Conservation (phyloP, 495 filamentous ascomycete genomes). For the Annulohypoxylon maeteangense region DNA sequence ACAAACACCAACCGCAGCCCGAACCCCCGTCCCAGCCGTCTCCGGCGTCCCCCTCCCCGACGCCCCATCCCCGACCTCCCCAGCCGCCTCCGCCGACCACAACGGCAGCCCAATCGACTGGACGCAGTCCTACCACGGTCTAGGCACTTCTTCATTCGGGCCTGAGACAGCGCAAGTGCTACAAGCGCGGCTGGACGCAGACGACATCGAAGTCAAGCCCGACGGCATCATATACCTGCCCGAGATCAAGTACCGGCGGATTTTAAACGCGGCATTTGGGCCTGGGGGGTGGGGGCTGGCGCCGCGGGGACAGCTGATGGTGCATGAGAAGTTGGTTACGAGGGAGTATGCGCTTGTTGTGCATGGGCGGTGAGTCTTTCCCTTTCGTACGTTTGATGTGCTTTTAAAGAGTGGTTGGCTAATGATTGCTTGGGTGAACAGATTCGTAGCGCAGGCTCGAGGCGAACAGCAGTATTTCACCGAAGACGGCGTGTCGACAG, state of each 20-base stretch:
- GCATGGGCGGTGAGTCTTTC: slow-evolving; percentile 79
- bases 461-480: slow-evolving; percentile 97
- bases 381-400: no score
- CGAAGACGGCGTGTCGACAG: slow-evolving; percentile 92
- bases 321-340: slow-evolving; percentile 88
- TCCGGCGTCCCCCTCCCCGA: slow-evolving; percentile 38
- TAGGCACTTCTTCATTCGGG: slow-evolving; percentile 78
- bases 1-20: background rate
- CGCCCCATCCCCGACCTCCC: slow-evolving; percentile 35
- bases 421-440: slow-evolving; percentile 54
- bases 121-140: slow-evolving; percentile 91
- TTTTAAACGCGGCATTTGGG: slow-evolving; percentile 90
- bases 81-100: slow-evolving; percentile 51
- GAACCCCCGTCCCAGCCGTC: slow-evolving; percentile 40
- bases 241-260: slow-evolving; percentile 97
- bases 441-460: slow-evolving; percentile 89
- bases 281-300: slow-evolving; percentile 96
- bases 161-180: slow-evolving; percentile 79
- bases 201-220: slow-evolving; percentile 94
- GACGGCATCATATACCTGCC: slow-evolving; percentile 97
- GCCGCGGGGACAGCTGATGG: slow-evolving; percentile 88
- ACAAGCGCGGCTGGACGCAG: slow-evolving; percentile 69
- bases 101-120: slow-evolving; percentile 80
- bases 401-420: no score
- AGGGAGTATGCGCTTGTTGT: slow-evolving; percentile 94